Evolutionary conservation across 345 rosid species (phyloP).

Genomic region (Tarenaya hassleriana): DNA sequence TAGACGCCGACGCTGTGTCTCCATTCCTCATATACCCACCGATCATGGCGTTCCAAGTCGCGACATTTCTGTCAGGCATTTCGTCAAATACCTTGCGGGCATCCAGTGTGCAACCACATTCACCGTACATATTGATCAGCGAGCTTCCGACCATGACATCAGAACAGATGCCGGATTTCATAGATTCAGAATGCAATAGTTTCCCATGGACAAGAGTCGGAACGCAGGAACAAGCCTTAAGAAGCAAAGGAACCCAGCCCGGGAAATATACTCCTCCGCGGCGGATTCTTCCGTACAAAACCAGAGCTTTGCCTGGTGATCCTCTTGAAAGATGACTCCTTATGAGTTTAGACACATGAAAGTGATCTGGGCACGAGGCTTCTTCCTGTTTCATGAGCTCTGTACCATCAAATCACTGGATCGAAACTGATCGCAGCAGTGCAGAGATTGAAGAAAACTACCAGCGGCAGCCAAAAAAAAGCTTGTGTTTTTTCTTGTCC

Average conservation of each 20-base stretch:
- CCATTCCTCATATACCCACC: slow-evolving; percentile 48
- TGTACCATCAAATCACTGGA: too few species aligned
- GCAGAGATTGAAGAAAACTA: background rate
- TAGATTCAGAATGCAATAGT: slow-evolving; percentile 51
- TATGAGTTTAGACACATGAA: slow-evolving; percentile 35
- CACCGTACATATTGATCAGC: slow-evolving; percentile 45
- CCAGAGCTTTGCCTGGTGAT: slow-evolving; percentile 35
- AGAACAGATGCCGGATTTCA: slow-evolving; percentile 37
- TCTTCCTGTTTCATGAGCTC: too few species aligned
- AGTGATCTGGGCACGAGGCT: slow-evolving; percentile 7
- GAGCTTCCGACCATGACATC: slow-evolving; percentile 52
- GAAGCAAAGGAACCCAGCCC: slow-evolving; percentile 48
- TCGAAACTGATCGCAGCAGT: background rate
- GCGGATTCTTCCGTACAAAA: slow-evolving; percentile 38
- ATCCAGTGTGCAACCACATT: slow-evolving; percentile 29
- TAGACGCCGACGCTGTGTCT: slow-evolving; percentile 34
- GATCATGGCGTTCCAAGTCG: slow-evolving; percentile 69
- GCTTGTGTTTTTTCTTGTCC: slow-evolving; percentile 5
- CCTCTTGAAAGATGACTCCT: slow-evolving; percentile 38
- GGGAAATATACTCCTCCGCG: slow-evolving; percentile 30
- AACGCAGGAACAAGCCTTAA: slow-evolving; percentile 46
- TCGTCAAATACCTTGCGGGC: slow-evolving; percentile 55
- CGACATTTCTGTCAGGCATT: slow-evolving; percentile 59
- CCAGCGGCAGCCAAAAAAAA: background rate
- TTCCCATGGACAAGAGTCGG: slow-evolving; percentile 31